Evolutionary conservation across 495 filamentous ascomycete genomes (phyloP), one percentile per base, ranked within the genome.

Genomic region (Physcia stellaris): DNA sequence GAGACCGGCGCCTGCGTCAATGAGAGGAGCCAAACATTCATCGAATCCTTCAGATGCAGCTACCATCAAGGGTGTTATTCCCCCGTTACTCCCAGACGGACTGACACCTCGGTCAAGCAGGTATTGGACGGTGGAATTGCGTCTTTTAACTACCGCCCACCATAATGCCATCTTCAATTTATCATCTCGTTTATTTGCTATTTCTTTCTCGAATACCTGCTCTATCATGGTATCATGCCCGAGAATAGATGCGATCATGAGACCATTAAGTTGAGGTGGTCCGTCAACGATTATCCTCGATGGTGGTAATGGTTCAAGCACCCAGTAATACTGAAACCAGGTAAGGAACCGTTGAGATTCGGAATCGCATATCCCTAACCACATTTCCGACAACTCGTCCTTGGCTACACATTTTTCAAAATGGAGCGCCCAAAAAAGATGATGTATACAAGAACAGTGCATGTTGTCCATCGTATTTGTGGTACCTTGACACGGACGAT

Each of bases 1-100:
- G 15, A 48, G 26, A 36, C 52, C 32, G 2, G 48, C 51, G 20
- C 48, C 53, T 24, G 35, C 23, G 20, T 51, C 53, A 12, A 58
- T 31, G 10, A 56, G 40, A 9, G 35, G 35, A 16, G 51, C 42
- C 7, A 52, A 50, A 13, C 53, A 22, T 20, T 40, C 27, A 6
- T 35, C 28, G 30, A 50, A 35, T 23, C 46, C 49, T 22, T 26
- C 28, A 4, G 0, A 15, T 40, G 43, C 41, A 30, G 52, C 50
- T 18, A 42, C 44, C 24, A 46, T 45, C 2, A 53, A 40, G 18
- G 45, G 39, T 12, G 38, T 10, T 23, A 24, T 10, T 16, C 20
- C 35, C n/a, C 38, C 39, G 4, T 21, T n/a, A 4, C 19, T 40
- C n/a, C 13, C 20, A 16, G 49, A 49, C 19, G 44, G 36, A 13